phyloP scores from a whole-genome alignment of 768 basidiomycete genomes.

The Lentinula detonsa region DNA sequence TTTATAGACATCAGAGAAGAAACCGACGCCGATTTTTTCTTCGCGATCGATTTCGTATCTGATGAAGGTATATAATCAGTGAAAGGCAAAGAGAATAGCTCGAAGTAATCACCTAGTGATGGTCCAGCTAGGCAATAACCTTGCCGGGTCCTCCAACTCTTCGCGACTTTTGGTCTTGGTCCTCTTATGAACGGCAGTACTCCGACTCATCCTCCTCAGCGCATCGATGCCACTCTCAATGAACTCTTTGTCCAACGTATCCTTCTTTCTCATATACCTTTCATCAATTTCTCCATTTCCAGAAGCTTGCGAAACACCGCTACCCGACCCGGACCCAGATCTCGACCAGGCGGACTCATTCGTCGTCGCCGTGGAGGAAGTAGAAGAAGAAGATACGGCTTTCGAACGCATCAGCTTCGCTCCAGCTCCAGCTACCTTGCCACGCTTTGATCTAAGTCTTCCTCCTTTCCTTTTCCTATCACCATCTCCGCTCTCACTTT shows the following conservation, averaged over 20 bases:
- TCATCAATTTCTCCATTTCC: constrained; percentile 13
- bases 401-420: background rate
- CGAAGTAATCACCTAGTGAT: constrained; percentile 48
- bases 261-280: constrained; percentile 8
- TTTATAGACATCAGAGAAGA: constrained; percentile 74
- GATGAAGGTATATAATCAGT: background rate
- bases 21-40: constrained; percentile 63
- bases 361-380: background rate
- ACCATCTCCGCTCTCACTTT: background rate
- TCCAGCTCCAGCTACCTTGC: background rate
- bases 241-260: constrained; percentile 63
- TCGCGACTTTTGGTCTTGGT: constrained; percentile 7
- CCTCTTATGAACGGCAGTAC: background rate
- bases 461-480: background rate
- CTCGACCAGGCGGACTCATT: background rate
- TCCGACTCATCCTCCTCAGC: constrained; percentile 52
- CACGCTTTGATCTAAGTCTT: background rate
- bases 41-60: constrained; percentile 75
- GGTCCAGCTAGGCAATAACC: constrained; percentile 61
- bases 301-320: constrained; percentile 1
- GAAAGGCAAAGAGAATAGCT: background rate
- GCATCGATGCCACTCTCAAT: constrained; percentile 71
- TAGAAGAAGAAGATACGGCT: background rate
- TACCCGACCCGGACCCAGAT: background rate
- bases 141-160: constrained; percentile 12